Evolutionary conservation across 352 stramenopile species (phyloP).

Genomic region (Globisporangium perplexum): DNA sequence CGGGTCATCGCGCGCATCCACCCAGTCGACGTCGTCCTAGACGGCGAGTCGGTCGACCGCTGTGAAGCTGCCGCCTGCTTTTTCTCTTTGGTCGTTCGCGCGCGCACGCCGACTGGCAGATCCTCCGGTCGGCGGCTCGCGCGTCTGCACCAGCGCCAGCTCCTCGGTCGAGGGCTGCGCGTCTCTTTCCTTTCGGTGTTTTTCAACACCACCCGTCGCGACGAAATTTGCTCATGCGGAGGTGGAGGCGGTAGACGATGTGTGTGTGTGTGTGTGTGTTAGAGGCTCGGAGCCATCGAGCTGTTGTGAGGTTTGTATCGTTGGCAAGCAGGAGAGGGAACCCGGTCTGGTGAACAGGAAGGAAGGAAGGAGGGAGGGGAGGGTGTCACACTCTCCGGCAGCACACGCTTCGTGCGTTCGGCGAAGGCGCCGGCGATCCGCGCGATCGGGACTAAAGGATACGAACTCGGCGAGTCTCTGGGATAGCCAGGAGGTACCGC

Average conservation of each 20-base stretch:
- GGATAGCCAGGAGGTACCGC: too few species aligned
- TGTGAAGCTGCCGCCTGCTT: not conserved
- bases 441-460: too few species aligned
- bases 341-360: too few species aligned
- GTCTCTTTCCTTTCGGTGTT: constrained; percentile 69
- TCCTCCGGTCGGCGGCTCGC: constrained; percentile 9
- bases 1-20: not conserved
- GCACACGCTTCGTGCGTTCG: too few species aligned
- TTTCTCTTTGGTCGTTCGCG: constrained; percentile 21
- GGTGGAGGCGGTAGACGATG: not conserved
- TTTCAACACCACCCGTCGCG: constrained; percentile 81
- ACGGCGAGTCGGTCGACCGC: not conserved
- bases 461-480: too few species aligned
- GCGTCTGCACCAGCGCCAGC: constrained; percentile 9
- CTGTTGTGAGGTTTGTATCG: too few species aligned
- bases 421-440: too few species aligned
- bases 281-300: too few species aligned
- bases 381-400: too few species aligned
- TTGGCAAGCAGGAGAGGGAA: too few species aligned
- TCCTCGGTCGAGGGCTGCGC: not conserved
- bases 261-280: constrained; percentile 1
- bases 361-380: too few species aligned
- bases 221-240: constrained; percentile 20
- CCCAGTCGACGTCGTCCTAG: not conserved
- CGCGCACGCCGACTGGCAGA: not conserved